Conservation (phyloP, 2,329 filamentous ascomycete species). For the Tolypocladium pustulatum region DNA sequence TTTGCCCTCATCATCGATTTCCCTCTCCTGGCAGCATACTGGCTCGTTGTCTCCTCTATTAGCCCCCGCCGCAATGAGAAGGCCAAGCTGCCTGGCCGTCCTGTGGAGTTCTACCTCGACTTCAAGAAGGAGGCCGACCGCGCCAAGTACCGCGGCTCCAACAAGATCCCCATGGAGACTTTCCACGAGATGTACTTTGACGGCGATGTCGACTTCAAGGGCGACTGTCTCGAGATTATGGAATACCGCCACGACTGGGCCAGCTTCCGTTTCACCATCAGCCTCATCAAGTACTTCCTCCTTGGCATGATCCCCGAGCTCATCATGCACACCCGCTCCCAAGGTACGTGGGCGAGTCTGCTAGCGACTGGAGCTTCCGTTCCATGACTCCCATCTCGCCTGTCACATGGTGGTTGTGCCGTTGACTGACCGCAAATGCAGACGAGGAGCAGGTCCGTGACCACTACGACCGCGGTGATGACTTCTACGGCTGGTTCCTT, state of each 20-base stretch:
- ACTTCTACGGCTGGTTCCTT: conserved; percentile 98
- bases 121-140: conserved; percentile 59
- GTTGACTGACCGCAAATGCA: conserved; percentile 2
- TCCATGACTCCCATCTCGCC: background rate
- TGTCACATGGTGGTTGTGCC: background rate
- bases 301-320: conserved; percentile 81
- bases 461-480: conserved; percentile 95
- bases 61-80: conserved; percentile 91
- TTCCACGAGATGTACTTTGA: conserved; percentile 99
- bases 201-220: conserved; percentile 90
- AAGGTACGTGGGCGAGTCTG: conserved; percentile 37
- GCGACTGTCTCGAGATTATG: conserved; percentile 76
- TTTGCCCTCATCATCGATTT: conserved; percentile 68
- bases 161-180: conserved; percentile 81
- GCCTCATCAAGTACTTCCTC: conserved; percentile 80
- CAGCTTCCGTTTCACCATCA: conserved; percentile 80
- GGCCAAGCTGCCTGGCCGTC: conserved; percentile 72
- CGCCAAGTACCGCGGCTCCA: conserved; percentile 62
- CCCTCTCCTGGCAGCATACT: conserved; percentile 73
- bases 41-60: conserved; percentile 69
- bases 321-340: conserved; percentile 83
- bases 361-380: background rate
- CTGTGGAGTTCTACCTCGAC: conserved; percentile 81
- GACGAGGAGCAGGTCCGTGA: conserved; percentile 94
- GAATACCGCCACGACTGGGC: conserved; percentile 98